Evolutionary conservation across 495 filamentous ascomycete species (phyloP).

Genomic region (Cercophora scortea): DNA sequence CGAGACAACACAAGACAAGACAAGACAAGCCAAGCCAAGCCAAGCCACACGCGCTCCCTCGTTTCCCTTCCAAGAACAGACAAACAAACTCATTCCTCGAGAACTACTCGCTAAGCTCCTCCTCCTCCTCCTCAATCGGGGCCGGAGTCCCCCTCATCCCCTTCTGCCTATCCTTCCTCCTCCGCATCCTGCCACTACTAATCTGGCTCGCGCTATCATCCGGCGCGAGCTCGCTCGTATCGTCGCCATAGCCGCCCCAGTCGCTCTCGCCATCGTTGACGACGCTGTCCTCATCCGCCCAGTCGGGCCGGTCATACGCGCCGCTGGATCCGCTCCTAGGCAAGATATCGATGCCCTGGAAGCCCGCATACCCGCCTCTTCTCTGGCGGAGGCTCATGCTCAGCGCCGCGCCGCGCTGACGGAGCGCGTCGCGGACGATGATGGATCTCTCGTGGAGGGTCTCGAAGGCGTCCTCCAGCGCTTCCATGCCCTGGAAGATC

Average conservation of each 20-base stretch:
- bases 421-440: constrained; percentile 65
- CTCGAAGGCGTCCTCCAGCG: constrained; percentile 92
- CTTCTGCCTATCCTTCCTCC: constrained; percentile 56
- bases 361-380: constrained; percentile 30
- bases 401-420: constrained; percentile 71
- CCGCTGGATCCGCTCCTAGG: constrained; percentile 30
- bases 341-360: constrained; percentile 33
- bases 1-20: too few relatives aligned
- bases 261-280: constrained; percentile 43
- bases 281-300: constrained; percentile 43
- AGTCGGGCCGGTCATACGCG: constrained; percentile 34
- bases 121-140: constrained; percentile 70
- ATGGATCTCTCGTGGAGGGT: constrained; percentile 81
- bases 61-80: too few relatives aligned
- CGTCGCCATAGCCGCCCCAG: constrained; percentile 50
- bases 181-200: constrained; percentile 59
- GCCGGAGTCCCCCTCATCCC: constrained; percentile 71
- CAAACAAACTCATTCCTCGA: too few relatives aligned
- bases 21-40: too few relatives aligned
- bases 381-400: constrained; percentile 69
- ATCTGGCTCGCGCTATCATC: constrained; percentile 83
- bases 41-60: too few relatives aligned
- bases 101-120: neutral
- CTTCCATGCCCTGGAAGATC: constrained; percentile 89
- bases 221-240: constrained; percentile 65